Percentiles rank a stretch among this genome's conserved stretches.
These are phyloP conservation scores for Papiliotrema nemorosa DNA, from an alignment of 1,284 basidiomycete species.

Conservation along the genomic window DNA sequence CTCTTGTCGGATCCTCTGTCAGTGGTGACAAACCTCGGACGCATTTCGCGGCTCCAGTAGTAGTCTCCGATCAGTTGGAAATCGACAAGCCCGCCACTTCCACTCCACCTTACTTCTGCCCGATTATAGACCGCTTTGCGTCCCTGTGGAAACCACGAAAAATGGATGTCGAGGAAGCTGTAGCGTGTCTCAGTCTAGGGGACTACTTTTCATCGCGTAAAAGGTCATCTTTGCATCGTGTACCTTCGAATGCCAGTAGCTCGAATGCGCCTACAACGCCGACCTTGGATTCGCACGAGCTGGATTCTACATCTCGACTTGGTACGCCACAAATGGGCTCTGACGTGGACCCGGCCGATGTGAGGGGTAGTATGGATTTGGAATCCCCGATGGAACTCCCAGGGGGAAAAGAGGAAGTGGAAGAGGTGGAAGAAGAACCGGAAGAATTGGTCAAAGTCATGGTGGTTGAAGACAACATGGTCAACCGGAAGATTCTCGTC, in stretches of 20 bases:
- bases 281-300: not conserved
- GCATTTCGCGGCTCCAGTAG: slow-evolving; percentile 4
- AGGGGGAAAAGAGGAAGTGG: not conserved
- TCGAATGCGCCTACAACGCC: slow-evolving; percentile 1
- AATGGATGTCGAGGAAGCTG: slow-evolving; percentile 33
- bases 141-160: slow-evolving; percentile 31
- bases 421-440: not conserved
- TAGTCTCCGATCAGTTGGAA: not conserved
- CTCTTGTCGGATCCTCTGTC: not conserved
- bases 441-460: slow-evolving; percentile 28
- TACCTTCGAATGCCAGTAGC: slow-evolving; percentile 6
- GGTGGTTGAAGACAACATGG: slow-evolving; percentile 47
- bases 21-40: not conserved
- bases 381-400: too few species aligned
- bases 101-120: not conserved
- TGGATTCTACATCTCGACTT: not conserved
- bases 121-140: not conserved
- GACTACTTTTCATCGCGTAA: slow-evolving; percentile 37
- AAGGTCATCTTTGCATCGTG: not conserved
- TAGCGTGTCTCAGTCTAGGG: slow-evolving; percentile 36
- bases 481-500: slow-evolving; percentile 47
- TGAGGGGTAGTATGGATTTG: not conserved
- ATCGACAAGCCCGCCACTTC: not conserved
- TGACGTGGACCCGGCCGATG: not conserved
- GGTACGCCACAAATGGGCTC: not conserved